A percentile compares a stretch with the other conserved stretches of the same genome.
phyloP scores from a whole-genome alignment of 345 rosid species.

The Salix brachista region DNA sequence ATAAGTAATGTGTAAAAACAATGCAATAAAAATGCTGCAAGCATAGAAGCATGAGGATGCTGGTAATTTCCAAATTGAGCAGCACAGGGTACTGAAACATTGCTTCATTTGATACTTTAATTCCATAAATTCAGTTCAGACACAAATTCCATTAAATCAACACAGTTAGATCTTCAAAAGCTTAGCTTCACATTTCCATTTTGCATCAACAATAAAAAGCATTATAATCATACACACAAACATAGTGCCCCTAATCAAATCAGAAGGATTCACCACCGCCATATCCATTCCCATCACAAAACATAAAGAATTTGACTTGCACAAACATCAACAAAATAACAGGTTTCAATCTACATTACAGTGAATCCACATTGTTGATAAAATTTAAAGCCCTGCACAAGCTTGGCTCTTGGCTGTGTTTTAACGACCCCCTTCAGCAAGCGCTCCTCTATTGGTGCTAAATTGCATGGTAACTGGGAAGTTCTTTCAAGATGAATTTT shows the following conservation, averaged over 20 bases:
- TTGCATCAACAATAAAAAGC: too few relatives aligned
- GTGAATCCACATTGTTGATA: neutral
- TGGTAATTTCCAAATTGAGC: too few relatives aligned
- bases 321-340: neutral
- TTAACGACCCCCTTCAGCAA: too few relatives aligned
- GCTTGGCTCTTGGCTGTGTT: neutral
- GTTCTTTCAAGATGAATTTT: neutral
- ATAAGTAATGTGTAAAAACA: neutral
- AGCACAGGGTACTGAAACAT: too few relatives aligned
- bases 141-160: neutral
- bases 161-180: neutral
- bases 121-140: neutral
- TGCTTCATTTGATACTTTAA: neutral
- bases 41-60: too few relatives aligned
- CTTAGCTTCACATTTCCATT: neutral
- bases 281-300: neutral
- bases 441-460: neutral
- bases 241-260: too few relatives aligned
- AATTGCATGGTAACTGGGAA: neutral
- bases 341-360: neutral
- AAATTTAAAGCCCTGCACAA: neutral
- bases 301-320: neutral
- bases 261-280: neutral
- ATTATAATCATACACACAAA: too few relatives aligned
- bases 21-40: neutral